Evolutionary conservation across 2,329 filamentous ascomycete genomes (phyloP).

Genomic region (Penicillium vulpinum): DNA sequence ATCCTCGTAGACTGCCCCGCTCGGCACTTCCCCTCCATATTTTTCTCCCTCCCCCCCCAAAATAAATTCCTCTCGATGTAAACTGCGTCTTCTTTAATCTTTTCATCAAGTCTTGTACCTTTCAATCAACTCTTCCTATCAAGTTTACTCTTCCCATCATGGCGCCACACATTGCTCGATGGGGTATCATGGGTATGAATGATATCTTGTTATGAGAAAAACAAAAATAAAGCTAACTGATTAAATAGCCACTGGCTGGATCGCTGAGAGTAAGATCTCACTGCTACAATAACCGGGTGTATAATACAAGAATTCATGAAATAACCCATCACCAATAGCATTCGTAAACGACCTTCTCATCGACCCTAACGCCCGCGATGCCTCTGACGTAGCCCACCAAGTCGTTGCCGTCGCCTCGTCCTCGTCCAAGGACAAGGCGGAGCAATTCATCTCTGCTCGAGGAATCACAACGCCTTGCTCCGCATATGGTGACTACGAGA

Average conservation of each 20-base stretch:
- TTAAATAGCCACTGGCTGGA: slow-evolving; percentile 46
- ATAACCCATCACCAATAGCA: slow-evolving; percentile 31
- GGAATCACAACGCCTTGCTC: slow-evolving; percentile 67
- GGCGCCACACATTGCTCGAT: slow-evolving; percentile 40
- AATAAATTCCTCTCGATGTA: not conserved
- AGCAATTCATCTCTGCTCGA: slow-evolving; percentile 70
- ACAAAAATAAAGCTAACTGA: slow-evolving; percentile 17
- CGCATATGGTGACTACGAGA: slow-evolving; percentile 77
- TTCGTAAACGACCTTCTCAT: slow-evolving; percentile 78
- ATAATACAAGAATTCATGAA: not conserved
- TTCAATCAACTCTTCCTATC: not conserved
- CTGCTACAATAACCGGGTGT: not conserved
- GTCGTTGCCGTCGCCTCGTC: slow-evolving; percentile 80
- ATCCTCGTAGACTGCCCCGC: slow-evolving; percentile 23
- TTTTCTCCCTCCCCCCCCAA: too few relatives aligned
- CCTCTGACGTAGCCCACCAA: slow-evolving; percentile 71
- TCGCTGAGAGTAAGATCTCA: slow-evolving; percentile 38
- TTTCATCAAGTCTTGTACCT: not conserved
- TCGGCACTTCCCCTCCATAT: slow-evolving; percentile 25
- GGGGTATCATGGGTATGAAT: slow-evolving; percentile 47
- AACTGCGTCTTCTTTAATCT: not conserved
- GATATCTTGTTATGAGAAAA: slow-evolving; percentile 8
- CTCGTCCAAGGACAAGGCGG: slow-evolving; percentile 66
- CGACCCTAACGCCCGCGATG: slow-evolving; percentile 68
- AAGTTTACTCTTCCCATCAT: slow-evolving; percentile 23